These are phyloP conservation scores for Yueomyces sp. DNA, from an alignment of 1,139 yeast genomes.

Conservation along the genomic window DNA sequence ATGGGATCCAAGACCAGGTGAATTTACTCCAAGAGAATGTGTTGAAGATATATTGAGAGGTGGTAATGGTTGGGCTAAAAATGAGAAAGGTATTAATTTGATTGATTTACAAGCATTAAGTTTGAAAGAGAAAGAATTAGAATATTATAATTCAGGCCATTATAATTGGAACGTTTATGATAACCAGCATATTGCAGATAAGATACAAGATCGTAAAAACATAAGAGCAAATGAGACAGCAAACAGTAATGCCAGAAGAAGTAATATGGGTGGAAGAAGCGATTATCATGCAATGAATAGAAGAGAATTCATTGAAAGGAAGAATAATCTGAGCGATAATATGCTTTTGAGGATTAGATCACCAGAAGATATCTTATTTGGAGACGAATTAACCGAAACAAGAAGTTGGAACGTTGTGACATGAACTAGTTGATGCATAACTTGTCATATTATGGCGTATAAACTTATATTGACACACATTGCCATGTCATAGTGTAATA, in stretches of 20 bases:
- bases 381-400: constrained; percentile 6
- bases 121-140: constrained; percentile 1
- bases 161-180: neutral
- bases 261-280: neutral
- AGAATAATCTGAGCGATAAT: constrained; percentile 3
- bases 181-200: neutral
- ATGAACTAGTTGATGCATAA: no score
- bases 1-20: constrained; percentile 73
- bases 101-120: constrained; percentile 27
- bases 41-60: constrained; percentile 65
- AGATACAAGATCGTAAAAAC: constrained; percentile 3
- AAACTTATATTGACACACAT: no score
- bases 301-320: constrained; percentile 8
- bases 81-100: constrained; percentile 31
- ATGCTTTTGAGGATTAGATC: constrained; percentile 1
- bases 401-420: constrained; percentile 7
- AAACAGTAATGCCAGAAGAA: neutral
- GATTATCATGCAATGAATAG: constrained; percentile 1
- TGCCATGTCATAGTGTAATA: no score
- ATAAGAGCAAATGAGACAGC: constrained; percentile 1
- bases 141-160: constrained; percentile 1
- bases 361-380: constrained; percentile 2
- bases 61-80: constrained; percentile 55
- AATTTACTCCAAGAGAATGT: constrained; percentile 59
- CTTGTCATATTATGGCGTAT: no score